A percentile compares a stretch with the other conserved stretches of the same genome.
Evolutionary conservation across 2,329 filamentous ascomycete genomes (phyloP).

Genomic region (Endoconidiophora laricicola): DNA sequence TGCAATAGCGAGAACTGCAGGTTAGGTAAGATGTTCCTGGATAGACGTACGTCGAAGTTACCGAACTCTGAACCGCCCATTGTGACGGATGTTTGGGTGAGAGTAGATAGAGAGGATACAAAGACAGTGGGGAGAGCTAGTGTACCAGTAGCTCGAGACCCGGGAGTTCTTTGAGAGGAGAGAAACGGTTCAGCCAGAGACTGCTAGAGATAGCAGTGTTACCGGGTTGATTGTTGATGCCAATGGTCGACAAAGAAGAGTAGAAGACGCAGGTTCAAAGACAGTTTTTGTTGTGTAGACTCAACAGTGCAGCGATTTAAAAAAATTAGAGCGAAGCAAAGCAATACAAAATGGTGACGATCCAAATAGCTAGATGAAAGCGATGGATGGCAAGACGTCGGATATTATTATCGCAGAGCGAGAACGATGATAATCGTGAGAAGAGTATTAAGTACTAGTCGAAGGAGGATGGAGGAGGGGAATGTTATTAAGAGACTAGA

Average conservation of each 20-base stretch:
- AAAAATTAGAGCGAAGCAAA: no score
- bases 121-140: no score
- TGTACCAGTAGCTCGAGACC: background rate
- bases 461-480: no score
- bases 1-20: background rate
- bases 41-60: constrained; percentile 36
- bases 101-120: background rate
- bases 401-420: no score
- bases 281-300: no score
- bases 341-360: no score
- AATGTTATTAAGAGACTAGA: no score
- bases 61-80: constrained; percentile 48
- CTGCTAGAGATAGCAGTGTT: background rate
- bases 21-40: background rate
- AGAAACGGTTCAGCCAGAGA: background rate
- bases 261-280: background rate
- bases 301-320: no score
- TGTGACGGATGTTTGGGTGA: constrained; percentile 14
- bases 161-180: background rate
- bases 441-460: no score
- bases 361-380: no score
- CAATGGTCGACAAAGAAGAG: background rate
- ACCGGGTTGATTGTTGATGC: background rate
- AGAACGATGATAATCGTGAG: no score
- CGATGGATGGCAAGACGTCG: no score